These are phyloP conservation scores for Pythium biforme DNA, from an alignment of 352 stramenopile species.

Conservation along the genomic window DNA sequence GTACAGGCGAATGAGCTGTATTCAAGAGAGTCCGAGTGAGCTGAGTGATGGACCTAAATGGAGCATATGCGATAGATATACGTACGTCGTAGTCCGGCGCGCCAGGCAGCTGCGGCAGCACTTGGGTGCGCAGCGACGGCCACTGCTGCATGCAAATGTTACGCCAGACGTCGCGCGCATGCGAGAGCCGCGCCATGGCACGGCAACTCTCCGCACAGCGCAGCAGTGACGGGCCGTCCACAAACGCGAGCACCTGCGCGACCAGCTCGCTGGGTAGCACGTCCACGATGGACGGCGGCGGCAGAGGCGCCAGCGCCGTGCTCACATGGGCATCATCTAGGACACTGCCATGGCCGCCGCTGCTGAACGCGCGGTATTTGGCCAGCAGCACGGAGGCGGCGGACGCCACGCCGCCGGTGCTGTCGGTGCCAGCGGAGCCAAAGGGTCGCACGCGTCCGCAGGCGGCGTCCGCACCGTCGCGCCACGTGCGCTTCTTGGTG, in stretches of 20 bases:
- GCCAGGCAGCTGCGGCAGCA: constrained; percentile 66
- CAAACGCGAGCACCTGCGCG: constrained; percentile 38
- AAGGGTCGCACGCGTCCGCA: constrained; percentile 18
- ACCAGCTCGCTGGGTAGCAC: constrained; percentile 57
- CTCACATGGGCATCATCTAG: no score
- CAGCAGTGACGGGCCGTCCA: constrained; percentile 63
- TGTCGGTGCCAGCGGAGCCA: constrained; percentile 2
- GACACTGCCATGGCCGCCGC: neutral
- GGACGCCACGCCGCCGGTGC: constrained; percentile 25
- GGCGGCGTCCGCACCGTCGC: constrained; percentile 20
- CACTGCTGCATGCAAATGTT: constrained; percentile 58
- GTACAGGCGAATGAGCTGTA: constrained; percentile 76
- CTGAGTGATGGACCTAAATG: no score
- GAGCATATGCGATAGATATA: no score
- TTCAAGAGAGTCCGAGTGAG: no score
- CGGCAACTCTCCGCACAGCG: constrained; percentile 44
- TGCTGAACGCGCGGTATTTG: constrained; percentile 26
- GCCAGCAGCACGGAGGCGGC: constrained; percentile 37
- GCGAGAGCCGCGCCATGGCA: constrained; percentile 44
- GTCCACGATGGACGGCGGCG: constrained; percentile 33
- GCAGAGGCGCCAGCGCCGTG: neutral
- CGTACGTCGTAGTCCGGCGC: constrained; percentile 78
- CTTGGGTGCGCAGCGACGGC: constrained; percentile 53
- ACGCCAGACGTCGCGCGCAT: constrained; percentile 64
- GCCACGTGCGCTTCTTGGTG: constrained; percentile 58